Base-by-base conservation (phyloP, 306 rosid genomes). In the Abrus precatorius region DNA sequence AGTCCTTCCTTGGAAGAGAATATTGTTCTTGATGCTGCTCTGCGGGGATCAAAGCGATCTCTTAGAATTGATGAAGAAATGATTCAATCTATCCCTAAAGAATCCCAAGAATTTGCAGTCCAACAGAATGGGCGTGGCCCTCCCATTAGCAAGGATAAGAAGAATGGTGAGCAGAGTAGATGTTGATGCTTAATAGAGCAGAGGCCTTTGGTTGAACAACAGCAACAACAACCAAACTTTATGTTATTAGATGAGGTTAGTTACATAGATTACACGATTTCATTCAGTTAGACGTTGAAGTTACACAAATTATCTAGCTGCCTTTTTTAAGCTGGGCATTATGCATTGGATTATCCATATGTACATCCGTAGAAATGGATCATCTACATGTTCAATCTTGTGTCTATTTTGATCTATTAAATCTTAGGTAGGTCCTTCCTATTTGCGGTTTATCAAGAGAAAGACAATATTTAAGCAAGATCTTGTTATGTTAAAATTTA, bases 1-100 rank as follows among this genome's bases (percentile, higher is more conserved):
- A 76, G 85, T 40, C 56, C 86, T 38, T 79, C 88, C 11, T 78
- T 90, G 29, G 91, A 88, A 62, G 94, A 92, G 81, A 89, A 91
- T 80, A 91, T 89, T 47, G 87, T 91, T 81, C 97, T 91, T 57
- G 97, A 92, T 40, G 93, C 87, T 69, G 97, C 92, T 34, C 72
- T 92, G 7, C 83, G 86, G 60, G 92, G 97, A 47, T 87, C 97
- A 28, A 92, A 85, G 86, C 82, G 88, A 80, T 90, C 93, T 13
- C 94, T 91, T 69, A 87, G 86, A 5, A 86, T 89, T 32, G 93
- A 88, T 56, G 94, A 89, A 78, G 89, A 88, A 14, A 69, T 76
- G 74, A 47, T 50, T 55, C 59, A 88, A 57, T 64, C 88, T 8
- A n/a, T 41, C 14, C 72, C 78, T 36, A 38, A 66, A 3, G 94